Base-by-base conservation (phyloP, 2,329 filamentous ascomycete species). In the Xylaria sp. region DNA sequence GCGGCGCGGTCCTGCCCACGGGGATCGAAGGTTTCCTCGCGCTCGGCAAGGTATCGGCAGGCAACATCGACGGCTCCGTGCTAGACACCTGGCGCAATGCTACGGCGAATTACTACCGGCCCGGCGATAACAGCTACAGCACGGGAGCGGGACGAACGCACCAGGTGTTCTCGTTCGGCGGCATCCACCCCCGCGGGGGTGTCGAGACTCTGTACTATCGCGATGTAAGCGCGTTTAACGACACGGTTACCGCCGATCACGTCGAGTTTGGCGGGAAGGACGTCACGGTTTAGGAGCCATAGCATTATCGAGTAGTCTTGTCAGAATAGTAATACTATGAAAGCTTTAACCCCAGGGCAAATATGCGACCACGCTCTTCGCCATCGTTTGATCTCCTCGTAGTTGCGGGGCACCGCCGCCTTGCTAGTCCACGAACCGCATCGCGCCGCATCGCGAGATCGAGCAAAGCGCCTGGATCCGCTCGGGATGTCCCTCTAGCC, bases 111-210 rank as follows among this genome's bases (percentile, higher is more conserved):
- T 90, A 87, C 71, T 76, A 80, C n/a, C 76, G 79, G 53, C 73
- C 72, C 54, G 80, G 71, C 33, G 78, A 83, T 10, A 76, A 78
- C 63, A 80, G 76, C 63, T 77, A 72, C 52, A 81, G 81, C 49
- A 81, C 75, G 15, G 84, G 84, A 15, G 83, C 76, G 53, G 87
- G 87, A 7, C 80, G 75, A 23, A 87, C 84, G 6, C 79, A 79
- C 58, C 87, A 91, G 73, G 74, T 77, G 1, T 84, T 89, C 63
- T 72, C 68, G 6, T 86, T 90, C 63, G 77, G 76, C n/a, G 81
- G 82, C 5, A 70, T 83, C 33, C 66, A 67, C 4, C 67, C 63
- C 3, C 65, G 65, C 1, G 70, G 67, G 3, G 48, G 64, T 17
- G 38, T 69, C 19, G 74, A 72, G 49, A 76, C 82, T 71, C 75